These are phyloP conservation scores for Warburgia ugandensis DNA, from an alignment of 164 flowering plant species.

Conservation along the genomic window DNA sequence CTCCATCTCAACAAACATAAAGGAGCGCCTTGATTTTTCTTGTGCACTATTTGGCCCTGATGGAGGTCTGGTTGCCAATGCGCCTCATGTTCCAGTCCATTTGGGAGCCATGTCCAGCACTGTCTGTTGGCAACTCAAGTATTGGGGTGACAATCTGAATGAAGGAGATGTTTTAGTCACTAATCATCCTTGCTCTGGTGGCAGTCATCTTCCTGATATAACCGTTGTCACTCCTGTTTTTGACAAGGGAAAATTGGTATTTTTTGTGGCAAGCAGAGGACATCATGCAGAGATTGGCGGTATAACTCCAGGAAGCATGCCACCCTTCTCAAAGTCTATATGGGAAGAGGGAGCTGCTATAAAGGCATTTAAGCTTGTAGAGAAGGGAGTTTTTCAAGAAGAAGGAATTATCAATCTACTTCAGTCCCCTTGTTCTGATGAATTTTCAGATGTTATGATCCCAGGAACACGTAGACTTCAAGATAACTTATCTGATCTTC, in stretches of 20 bases:
- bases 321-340: slow-evolving; percentile 90
- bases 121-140: slow-evolving; percentile 79
- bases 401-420: slow-evolving; percentile 82
- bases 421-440: slow-evolving; percentile 49
- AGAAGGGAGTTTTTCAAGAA: slow-evolving; percentile 86
- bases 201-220: slow-evolving; percentile 98
- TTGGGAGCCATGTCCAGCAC: slow-evolving; percentile 99
- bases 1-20: slow-evolving; percentile 94
- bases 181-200: slow-evolving; percentile 95
- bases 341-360: slow-evolving; percentile 99
- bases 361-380: slow-evolving; percentile 95
- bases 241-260: slow-evolving; percentile 61
- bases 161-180: slow-evolving; percentile 97
- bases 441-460: slow-evolving; percentile 29
- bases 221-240: slow-evolving; percentile 96
- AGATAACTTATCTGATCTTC: slow-evolving; percentile 93
- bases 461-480: slow-evolving; percentile 93
- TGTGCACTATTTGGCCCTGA: slow-evolving; percentile 96
- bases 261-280: slow-evolving; percentile 97
- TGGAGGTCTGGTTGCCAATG: slow-evolving; percentile 97
- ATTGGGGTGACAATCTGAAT: slow-evolving; percentile 70
- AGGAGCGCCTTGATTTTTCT: slow-evolving; percentile 93
- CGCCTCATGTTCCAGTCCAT: slow-evolving; percentile 98
- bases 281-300: slow-evolving; percentile 99
- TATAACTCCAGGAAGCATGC: slow-evolving; percentile 99